Evolutionary conservation across 345 rosid genomes (phyloP).

Genomic region (Geranium rotundifolium): DNA sequence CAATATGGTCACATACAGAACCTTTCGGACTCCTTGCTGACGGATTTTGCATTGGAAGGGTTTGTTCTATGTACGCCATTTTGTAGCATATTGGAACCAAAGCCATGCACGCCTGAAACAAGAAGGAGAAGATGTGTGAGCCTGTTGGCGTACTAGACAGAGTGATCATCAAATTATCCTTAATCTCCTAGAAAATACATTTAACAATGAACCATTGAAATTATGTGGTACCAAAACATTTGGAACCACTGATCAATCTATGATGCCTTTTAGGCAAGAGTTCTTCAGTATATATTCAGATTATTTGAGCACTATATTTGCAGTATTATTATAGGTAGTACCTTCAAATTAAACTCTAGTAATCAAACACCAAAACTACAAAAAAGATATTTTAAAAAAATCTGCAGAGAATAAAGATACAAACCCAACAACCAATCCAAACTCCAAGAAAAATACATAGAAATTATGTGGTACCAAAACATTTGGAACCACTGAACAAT

Average conservation of each 20-base stretch:
- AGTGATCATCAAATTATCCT: not conserved
- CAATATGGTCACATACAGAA: conserved; percentile 12
- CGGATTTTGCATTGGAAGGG: conserved; percentile 13
- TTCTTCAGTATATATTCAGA: no score
- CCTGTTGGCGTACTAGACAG: not conserved
- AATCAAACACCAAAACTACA: no score
- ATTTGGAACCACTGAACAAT: no score
- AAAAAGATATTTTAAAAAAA: no score
- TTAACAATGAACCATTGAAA: not conserved
- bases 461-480: not conserved
- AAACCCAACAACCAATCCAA: no score
- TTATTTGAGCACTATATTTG: no score
- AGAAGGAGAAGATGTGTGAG: not conserved
- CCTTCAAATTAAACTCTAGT: no score
- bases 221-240: not conserved
- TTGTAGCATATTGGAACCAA: conserved; percentile 34
- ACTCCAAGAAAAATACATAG: no score
- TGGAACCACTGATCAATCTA: no score
- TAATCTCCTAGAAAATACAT: not conserved
- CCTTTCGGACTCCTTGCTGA: conserved; percentile 13
- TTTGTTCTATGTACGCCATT: conserved; percentile 22
- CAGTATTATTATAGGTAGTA: no score
- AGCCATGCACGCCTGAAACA: conserved; percentile 36
- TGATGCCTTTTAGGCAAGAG: no score
- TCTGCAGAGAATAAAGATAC: no score